These are phyloP conservation scores for Metarhizium rileyi DNA, from an alignment of 2,329 filamentous ascomycete species.

Conservation along the genomic window DNA sequence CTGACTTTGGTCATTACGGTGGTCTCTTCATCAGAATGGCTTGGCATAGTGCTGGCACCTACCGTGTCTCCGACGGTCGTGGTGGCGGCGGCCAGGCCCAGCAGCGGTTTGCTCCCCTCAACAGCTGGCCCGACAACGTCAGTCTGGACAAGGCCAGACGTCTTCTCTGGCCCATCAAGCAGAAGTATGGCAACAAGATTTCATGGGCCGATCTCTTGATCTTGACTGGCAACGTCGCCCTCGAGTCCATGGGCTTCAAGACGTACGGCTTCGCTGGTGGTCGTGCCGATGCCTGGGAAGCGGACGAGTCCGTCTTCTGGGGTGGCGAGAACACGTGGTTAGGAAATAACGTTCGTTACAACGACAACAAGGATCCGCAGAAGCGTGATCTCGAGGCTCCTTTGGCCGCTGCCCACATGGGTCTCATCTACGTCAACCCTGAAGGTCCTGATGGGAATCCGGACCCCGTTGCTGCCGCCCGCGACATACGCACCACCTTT, in stretches of 20 bases:
- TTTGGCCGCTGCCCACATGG: constrained; percentile 56
- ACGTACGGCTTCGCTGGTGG: constrained; percentile 67
- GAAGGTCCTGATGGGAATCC: constrained; percentile 66
- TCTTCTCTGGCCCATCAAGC: constrained; percentile 72
- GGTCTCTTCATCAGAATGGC: constrained; percentile 73
- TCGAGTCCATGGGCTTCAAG: constrained; percentile 68
- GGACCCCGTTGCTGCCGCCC: constrained; percentile 57
- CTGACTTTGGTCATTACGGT: constrained; percentile 73
- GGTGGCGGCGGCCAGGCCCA: constrained; percentile 66
- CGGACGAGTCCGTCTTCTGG: constrained; percentile 71
- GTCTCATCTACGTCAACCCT: constrained; percentile 75
- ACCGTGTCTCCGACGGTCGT: constrained; percentile 65
- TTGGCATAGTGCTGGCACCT: constrained; percentile 73
- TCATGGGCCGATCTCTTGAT: constrained; percentile 69
- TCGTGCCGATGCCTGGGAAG: constrained; percentile 63
- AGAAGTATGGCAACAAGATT: constrained; percentile 76
- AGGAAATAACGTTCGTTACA: constrained; percentile 63
- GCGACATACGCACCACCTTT: constrained; percentile 67
- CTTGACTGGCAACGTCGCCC: constrained; percentile 64
- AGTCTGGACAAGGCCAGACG: constrained; percentile 72
- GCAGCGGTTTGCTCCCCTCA: constrained; percentile 71
- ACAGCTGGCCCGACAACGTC: constrained; percentile 73
- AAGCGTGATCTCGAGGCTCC: constrained; percentile 58
- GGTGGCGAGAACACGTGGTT: constrained; percentile 66
- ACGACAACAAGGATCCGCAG: constrained; percentile 40